phyloP scores from a whole-genome alignment of 495 filamentous ascomycete species.

The Neurospora sp. region DNA sequence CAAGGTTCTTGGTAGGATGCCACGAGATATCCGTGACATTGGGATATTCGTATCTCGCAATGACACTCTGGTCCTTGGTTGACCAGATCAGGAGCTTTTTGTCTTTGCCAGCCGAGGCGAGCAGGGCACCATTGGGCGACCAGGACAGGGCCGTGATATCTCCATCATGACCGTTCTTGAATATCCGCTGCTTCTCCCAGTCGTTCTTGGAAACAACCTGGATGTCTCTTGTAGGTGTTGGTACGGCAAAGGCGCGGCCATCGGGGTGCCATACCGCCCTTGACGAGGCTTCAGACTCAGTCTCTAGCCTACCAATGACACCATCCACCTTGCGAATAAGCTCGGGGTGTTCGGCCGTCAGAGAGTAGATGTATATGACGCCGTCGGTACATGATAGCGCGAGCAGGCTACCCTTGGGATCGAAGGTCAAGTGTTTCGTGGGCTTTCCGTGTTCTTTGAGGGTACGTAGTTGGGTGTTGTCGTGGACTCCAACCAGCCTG shows the following conservation, averaged over 20 bases:
- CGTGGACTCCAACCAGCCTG: slow-evolving; percentile 72
- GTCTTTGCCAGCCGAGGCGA: slow-evolving; percentile 75
- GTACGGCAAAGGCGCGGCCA: slow-evolving; percentile 78
- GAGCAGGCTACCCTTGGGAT: slow-evolving; percentile 66
- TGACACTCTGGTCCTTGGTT: slow-evolving; percentile 68
- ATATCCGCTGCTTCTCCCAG: slow-evolving; percentile 73
- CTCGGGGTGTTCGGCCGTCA: slow-evolving; percentile 69
- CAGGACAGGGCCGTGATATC: slow-evolving; percentile 82
- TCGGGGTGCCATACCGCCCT: slow-evolving; percentile 88
- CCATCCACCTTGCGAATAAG: slow-evolving; percentile 77
- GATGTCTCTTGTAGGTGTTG: slow-evolving; percentile 76
- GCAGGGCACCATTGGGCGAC: slow-evolving; percentile 87
- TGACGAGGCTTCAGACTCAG: slow-evolving; percentile 66
- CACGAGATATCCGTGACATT: slow-evolving; percentile 78
- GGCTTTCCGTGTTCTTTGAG: slow-evolving; percentile 73
- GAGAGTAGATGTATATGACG: slow-evolving; percentile 76
- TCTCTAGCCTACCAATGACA: slow-evolving; percentile 67
- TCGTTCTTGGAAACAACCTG: slow-evolving; percentile 76
- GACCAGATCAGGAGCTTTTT: slow-evolving; percentile 83
- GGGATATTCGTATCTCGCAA: slow-evolving; percentile 62
- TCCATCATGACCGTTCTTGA: slow-evolving; percentile 68
- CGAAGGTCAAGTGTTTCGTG: slow-evolving; percentile 84
- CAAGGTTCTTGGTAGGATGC: slow-evolving; percentile 81
- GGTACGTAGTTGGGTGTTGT: slow-evolving; percentile 62
- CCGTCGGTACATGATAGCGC: slow-evolving; percentile 84